Evolutionary conservation across 1,139 yeast species (phyloP), one percentile per base, ranked within the genome.

Genomic region (Citeromyces siamensis): DNA sequence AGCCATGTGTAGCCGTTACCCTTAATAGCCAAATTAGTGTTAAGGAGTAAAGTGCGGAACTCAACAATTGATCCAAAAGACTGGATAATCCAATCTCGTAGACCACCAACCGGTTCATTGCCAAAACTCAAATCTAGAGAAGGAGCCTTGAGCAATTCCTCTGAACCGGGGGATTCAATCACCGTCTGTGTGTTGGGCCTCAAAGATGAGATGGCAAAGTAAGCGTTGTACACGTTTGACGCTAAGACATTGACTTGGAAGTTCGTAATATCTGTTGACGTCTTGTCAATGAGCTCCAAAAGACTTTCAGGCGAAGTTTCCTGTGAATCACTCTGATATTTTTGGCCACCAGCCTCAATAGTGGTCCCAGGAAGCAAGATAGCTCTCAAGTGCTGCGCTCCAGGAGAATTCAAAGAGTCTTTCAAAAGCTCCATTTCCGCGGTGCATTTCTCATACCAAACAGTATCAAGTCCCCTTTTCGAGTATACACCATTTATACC

Each of bases 1-100:
- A 77, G 54, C 90, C 90, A 81, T 2, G 81, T 73, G 47, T 61
- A 66, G 2, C 93, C 93, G 51, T 81, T 85, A 37, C 93, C 90
- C 42, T 75, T 73, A 41, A 78, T 72, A 10, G 77, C 70, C 36
- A 59, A 54, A 13, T 80, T 79, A 1, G 86, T 72, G 45, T 75
- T 69, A 41, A 79, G 50, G 35, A 81, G 54, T 38, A 79, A 59
- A 3, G 79, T 71, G 48, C 76, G 68, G 53, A 81, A 79, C 55
- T 81, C 88, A 13, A 61, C 62, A 5, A 78, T 45, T 0, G 88
- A 79, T 2, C 88, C 88, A 55, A 81, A 81, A 3, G 81, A 68
- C 28, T 62, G 58, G 12, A 52, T 53, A 22, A 80, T 57, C 33
- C 41, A 40, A 16, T 42, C 38, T 12, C 41, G 32, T 8, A 53